These are phyloP conservation scores for Coniochaeta hoffmannii DNA, from an alignment of 2,329 filamentous ascomycete genomes.

Conservation along the genomic window DNA sequence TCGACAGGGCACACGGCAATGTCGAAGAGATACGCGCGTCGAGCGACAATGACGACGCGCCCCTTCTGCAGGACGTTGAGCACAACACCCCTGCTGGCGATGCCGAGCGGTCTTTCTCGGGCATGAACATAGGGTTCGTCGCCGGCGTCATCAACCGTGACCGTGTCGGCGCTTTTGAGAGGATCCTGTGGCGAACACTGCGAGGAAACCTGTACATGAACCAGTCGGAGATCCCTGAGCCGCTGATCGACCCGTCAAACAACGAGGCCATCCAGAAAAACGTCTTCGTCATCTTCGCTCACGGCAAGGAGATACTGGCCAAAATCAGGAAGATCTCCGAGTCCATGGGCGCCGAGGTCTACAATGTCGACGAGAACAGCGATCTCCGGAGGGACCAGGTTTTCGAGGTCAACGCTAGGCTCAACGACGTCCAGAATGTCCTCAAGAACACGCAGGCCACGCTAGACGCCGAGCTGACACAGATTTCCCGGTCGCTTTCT, in stretches of 20 bases:
- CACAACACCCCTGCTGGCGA: conserved; percentile 63
- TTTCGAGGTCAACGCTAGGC: conserved; percentile 89
- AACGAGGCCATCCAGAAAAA: conserved; percentile 95
- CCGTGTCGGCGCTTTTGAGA: conserved; percentile 89
- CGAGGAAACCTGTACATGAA: conserved; percentile 99
- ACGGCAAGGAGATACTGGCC: conserved; percentile 94
- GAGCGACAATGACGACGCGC: conserved; percentile 84
- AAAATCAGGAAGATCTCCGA: conserved; percentile 99
- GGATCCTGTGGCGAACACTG: conserved; percentile 93
- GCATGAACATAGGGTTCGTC: conserved; percentile 98
- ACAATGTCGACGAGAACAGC: conserved; percentile 95
- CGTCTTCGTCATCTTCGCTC: conserved; percentile 98
- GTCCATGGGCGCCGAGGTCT: conserved; percentile 90
- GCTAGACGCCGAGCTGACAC: conserved; percentile 83
- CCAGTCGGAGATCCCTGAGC: conserved; percentile 94
- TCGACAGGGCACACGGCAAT: conserved; percentile 90
- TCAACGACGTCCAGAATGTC: conserved; percentile 87
- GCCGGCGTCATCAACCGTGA: conserved; percentile 92
- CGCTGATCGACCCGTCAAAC: conserved; percentile 82
- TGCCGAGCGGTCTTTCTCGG: conserved; percentile 80
- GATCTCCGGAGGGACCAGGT: conserved; percentile 93
- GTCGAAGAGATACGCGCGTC: conserved; percentile 95
- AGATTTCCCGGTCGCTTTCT: conserved; percentile 85
- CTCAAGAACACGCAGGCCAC: conserved; percentile 92
- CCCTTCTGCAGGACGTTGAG: conserved; percentile 86